Evolutionary conservation across 169 alveolate genomes (phyloP).

Genomic region (Eimeria necatrix): DNA sequence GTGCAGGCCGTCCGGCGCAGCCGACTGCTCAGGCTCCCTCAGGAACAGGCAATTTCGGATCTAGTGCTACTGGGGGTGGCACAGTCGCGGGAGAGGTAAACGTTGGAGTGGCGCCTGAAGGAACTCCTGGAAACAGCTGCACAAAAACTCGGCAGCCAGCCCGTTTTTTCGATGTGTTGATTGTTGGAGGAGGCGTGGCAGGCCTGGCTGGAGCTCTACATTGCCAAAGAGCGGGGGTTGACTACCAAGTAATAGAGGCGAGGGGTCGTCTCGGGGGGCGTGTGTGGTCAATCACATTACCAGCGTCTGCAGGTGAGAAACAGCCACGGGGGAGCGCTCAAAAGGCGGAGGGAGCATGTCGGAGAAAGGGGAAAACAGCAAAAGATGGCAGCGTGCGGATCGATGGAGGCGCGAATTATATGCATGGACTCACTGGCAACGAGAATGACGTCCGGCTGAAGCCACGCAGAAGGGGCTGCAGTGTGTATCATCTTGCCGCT

Average conservation of each 20-base stretch:
- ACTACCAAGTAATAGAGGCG: conserved; percentile 61
- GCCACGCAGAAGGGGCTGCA: conserved; percentile 73
- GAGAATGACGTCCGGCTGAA: conserved; percentile 68
- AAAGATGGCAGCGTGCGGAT: conserved; percentile 62
- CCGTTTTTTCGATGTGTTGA: conserved; percentile 66
- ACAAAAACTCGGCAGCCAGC: background rate
- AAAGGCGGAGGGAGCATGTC: background rate
- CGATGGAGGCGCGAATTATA: conserved; percentile 66
- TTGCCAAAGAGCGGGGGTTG: conserved; percentile 76
- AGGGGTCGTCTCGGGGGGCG: conserved; percentile 78
- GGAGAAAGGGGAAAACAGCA: conserved; percentile 19
- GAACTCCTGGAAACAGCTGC: background rate
- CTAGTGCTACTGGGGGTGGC: conserved; percentile 43
- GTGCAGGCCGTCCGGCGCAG: conserved; percentile 46
- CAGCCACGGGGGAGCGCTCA: conserved; percentile 1
- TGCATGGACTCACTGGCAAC: conserved; percentile 74
- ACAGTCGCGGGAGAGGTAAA: conserved; percentile 15
- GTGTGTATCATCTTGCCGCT: conserved; percentile 71
- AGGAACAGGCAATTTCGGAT: conserved; percentile 44
- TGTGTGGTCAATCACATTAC: conserved; percentile 64
- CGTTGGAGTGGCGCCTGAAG: background rate
- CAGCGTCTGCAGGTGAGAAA: conserved; percentile 65
- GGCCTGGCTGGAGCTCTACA: conserved; percentile 74
- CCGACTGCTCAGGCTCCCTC: conserved; percentile 60
- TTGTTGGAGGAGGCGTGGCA: conserved; percentile 78